A percentile compares a stretch with the other conserved stretches of the same genome.
Conservation (phyloP, 495 filamentous ascomycete genomes). For the Podospora conica region DNA sequence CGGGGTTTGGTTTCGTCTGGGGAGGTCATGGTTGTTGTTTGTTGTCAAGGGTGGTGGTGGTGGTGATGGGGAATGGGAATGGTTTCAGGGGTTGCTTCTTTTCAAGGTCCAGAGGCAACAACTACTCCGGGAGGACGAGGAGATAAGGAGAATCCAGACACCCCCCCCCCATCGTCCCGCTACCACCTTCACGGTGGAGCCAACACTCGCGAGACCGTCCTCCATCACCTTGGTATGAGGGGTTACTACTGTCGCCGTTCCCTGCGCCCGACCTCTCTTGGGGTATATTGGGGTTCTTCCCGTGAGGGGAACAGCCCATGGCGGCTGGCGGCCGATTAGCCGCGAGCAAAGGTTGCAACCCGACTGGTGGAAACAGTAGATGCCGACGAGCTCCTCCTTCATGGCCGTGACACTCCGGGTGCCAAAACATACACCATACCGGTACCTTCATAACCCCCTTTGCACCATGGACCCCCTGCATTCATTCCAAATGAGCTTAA, state of each 20-base stretch:
- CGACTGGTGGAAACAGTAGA: slow-evolving; percentile 2
- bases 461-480: background rate
- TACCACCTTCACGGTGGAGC: background rate
- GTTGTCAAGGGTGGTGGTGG: background rate
- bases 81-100: background rate
- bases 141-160: background rate
- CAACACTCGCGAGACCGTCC: background rate
- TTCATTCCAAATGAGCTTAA: slow-evolving; percentile 5
- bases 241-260: background rate
- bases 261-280: background rate
- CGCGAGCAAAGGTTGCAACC: background rate
- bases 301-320: background rate
- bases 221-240: background rate
- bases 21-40: background rate
- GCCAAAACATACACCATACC: background rate
- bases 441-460: background rate
- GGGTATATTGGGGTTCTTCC: background rate
- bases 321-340: background rate
- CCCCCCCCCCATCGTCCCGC: background rate
- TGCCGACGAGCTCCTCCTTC: background rate
- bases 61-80: background rate
- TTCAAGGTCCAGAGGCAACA: background rate
- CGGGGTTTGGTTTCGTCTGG: background rate
- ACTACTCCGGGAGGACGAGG: background rate
- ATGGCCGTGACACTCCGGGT: background rate